These are phyloP conservation scores for Actinidia arguta DNA, from an alignment of 179 eudicot genomes.

Conservation along the genomic window DNA sequence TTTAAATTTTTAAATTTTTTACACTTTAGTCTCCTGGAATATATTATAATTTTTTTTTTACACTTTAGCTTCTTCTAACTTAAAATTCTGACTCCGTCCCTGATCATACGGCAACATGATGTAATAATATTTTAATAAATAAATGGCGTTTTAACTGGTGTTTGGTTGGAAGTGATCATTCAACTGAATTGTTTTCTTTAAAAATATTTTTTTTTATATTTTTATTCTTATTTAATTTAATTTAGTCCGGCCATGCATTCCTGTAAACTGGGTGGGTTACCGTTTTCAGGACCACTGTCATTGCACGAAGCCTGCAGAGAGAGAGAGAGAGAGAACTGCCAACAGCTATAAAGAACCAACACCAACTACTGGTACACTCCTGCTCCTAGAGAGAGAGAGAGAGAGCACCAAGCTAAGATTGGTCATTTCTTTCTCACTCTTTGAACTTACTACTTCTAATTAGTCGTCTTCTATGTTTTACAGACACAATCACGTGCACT, in stretches of 20 bases:
- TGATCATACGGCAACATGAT: no score
- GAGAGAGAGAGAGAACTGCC: conserved; percentile 31
- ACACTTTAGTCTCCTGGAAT: no score
- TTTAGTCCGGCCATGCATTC: no score
- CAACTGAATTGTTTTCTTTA: neutral
- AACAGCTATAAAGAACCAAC: conserved; percentile 57
- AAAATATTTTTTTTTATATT: neutral
- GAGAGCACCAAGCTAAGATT: conserved; percentile 1
- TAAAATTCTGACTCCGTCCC: no score
- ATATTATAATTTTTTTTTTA: no score
- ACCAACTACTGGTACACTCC: conserved; percentile 26
- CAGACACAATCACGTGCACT: no score
- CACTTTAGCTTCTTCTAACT: no score
- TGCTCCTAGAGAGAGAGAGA: neutral
- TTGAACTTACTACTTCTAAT: neutral
- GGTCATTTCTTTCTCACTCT: neutral
- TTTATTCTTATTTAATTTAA: no score
- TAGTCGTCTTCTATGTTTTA: no score
- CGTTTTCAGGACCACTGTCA: conserved; percentile 23
- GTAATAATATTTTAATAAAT: no score
- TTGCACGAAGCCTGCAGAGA: conserved; percentile 22
- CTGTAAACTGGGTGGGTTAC: neutral
- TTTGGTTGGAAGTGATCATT: neutral
- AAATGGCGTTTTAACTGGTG: no score
- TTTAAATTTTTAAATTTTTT: no score